Conservation (phyloP, 257 asterid species). For the Ehretia macrophylla region DNA sequence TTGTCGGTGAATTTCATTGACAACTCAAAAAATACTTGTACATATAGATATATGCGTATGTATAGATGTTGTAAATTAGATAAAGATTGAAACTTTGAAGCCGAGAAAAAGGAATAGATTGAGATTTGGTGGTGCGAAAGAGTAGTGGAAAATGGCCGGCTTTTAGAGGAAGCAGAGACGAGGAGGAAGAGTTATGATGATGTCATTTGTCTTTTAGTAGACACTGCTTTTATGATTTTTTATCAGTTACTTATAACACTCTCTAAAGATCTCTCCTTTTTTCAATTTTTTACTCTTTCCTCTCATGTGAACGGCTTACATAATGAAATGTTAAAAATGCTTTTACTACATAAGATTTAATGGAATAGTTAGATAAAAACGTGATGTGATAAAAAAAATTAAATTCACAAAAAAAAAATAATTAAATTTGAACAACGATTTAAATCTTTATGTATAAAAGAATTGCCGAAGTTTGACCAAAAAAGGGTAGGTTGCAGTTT, state of each 20-base stretch:
- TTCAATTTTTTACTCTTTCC: not conserved
- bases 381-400: no score
- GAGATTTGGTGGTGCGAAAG: conserved; percentile 5
- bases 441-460: no score
- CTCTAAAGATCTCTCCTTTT: not conserved
- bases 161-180: conserved; percentile 25
- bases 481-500: no score
- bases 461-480: no score
- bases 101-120: not conserved
- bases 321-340: no score
- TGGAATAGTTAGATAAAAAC: no score
- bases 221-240: not conserved
- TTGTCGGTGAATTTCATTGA: conserved; percentile 24
- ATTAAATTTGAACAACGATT: no score
- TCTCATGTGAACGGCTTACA: not conserved
- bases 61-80: not conserved
- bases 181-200: conserved; percentile 22
- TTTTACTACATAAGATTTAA: no score
- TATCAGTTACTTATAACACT: not conserved
- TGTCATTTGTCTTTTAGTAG: conserved; percentile 18
- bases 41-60: not conserved
- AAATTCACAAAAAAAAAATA: no score
- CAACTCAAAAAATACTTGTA: not conserved
- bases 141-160: conserved; percentile 23
- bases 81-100: conserved; percentile 2